phyloP scores from a whole-genome alignment of 345 rosid genomes.

The Linum usitatissimum region DNA sequence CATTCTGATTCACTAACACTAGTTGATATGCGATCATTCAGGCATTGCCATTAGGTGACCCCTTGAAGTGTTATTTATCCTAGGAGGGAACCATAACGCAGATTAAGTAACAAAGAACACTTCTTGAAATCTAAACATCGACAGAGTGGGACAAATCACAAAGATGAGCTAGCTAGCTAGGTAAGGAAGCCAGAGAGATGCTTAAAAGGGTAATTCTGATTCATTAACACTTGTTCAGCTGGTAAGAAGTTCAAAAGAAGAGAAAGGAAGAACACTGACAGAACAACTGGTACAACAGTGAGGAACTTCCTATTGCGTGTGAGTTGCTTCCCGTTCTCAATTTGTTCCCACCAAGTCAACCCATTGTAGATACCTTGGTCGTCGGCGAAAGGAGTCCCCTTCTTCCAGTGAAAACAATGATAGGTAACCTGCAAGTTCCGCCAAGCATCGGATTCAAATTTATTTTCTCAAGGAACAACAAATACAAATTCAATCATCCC shows the following conservation, averaged over 20 bases:
- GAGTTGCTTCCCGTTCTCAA: constrained; percentile 90
- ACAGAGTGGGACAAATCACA: neutral
- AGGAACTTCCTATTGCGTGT: constrained; percentile 88
- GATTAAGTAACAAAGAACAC: neutral
- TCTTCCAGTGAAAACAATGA: constrained; percentile 97
- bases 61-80: no score
- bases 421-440: constrained; percentile 56
- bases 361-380: constrained; percentile 94
- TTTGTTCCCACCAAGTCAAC: constrained; percentile 99
- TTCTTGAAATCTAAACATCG: neutral
- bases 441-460: neutral
- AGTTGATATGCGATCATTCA: no score
- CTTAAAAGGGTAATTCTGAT: neutral
- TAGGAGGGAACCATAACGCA: neutral
- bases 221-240: neutral
- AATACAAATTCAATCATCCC: no score
- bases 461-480: no score
- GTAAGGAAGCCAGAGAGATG: neutral
- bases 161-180: neutral
- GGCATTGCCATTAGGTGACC: no score
- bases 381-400: constrained; percentile 93
- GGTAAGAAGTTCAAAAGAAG: neutral
- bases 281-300: constrained; percentile 84
- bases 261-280: constrained; percentile 39
- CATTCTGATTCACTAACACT: no score